Conservation (phyloP, 352 stramenopile species). For the Globisporangium cederbergense region DNA sequence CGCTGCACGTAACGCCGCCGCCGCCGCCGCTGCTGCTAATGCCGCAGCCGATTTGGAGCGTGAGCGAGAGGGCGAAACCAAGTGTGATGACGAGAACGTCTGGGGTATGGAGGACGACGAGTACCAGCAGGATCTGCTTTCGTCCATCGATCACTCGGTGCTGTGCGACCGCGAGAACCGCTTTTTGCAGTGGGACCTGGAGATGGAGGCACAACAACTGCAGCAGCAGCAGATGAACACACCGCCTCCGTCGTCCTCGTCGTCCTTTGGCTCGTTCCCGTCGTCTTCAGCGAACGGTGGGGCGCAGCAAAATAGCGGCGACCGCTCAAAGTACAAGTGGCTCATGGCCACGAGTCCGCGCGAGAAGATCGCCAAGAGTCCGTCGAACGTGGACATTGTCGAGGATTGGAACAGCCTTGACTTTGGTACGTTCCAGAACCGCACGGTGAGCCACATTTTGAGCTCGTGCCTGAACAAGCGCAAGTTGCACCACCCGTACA, state of each 20-base stretch:
- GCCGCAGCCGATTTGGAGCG: slow-evolving; percentile 12
- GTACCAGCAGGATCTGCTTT: slow-evolving; percentile 68
- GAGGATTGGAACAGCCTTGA: slow-evolving; percentile 78
- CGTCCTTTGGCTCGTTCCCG: slow-evolving; percentile 15
- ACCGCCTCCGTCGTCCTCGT: slow-evolving; percentile 13
- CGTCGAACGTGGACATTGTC: slow-evolving; percentile 74
- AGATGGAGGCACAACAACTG: slow-evolving; percentile 42
- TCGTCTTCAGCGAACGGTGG: slow-evolving; percentile 8
- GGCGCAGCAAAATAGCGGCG: slow-evolving; percentile 10
- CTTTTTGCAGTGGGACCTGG: slow-evolving; percentile 72
- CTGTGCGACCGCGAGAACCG: slow-evolving; percentile 81
- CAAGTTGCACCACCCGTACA: slow-evolving; percentile 82
- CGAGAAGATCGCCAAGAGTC: slow-evolving; percentile 50
- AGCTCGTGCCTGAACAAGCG: slow-evolving; percentile 81
- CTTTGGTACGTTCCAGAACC: slow-evolving; percentile 81
- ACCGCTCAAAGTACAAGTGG: slow-evolving; percentile 31
- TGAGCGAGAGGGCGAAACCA: slow-evolving; percentile 27
- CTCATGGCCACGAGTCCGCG: slow-evolving; percentile 53
- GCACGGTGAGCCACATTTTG: slow-evolving; percentile 80
- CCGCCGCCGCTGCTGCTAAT: slow-evolving; percentile 19
- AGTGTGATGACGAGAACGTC: slow-evolving; percentile 58
- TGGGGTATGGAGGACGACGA: slow-evolving; percentile 73
- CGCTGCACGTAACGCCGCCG: slow-evolving; percentile 12
- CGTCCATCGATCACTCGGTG: slow-evolving; percentile 75
- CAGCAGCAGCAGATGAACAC: slow-evolving; percentile 25